Evolutionary conservation across 352 stramenopile genomes (phyloP).

Genomic region (Phytophthora cryptogea): DNA sequence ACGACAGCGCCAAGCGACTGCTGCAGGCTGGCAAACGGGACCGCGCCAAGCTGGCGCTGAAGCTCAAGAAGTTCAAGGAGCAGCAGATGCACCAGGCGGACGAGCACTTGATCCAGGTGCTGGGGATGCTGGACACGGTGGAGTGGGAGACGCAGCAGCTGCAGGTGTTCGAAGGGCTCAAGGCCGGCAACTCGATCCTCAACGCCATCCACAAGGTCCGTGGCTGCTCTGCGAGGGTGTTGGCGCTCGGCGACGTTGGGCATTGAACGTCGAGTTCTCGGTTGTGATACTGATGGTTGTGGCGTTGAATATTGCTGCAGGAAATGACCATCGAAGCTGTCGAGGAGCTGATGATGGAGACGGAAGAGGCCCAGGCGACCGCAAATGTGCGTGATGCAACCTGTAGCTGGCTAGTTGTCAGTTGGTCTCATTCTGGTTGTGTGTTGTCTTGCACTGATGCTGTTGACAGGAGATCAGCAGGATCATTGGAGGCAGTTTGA

Average conservation of each 20-base stretch:
- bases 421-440: slow-evolving; percentile 3
- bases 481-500: slow-evolving; percentile 77
- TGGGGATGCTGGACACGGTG: slow-evolving; percentile 87
- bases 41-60: slow-evolving; percentile 83
- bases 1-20: slow-evolving; percentile 79
- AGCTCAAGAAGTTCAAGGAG: slow-evolving; percentile 91
- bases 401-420: slow-evolving; percentile 2
- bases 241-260: too few relatives aligned
- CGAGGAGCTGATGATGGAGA: slow-evolving; percentile 90
- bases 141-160: slow-evolving; percentile 90
- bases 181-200: slow-evolving; percentile 86
- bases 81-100: slow-evolving; percentile 88
- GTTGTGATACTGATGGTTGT: slow-evolving; percentile 1
- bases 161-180: slow-evolving; percentile 88
- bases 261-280: background rate
- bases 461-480: slow-evolving; percentile 83
- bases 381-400: slow-evolving; percentile 55
- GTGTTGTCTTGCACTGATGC: slow-evolving; percentile 4
- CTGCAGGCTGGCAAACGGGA: slow-evolving; percentile 73
- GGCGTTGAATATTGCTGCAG: slow-evolving; percentile 26
- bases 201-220: slow-evolving; percentile 86
- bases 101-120: slow-evolving; percentile 85
- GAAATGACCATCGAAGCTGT: slow-evolving; percentile 90
- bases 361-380: slow-evolving; percentile 79
- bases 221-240: background rate